Percentiles rank a stretch among this genome's conserved stretches.
Evolutionary conservation across 352 stramenopile species (phyloP).

Genomic region (Pythium biforme): DNA sequence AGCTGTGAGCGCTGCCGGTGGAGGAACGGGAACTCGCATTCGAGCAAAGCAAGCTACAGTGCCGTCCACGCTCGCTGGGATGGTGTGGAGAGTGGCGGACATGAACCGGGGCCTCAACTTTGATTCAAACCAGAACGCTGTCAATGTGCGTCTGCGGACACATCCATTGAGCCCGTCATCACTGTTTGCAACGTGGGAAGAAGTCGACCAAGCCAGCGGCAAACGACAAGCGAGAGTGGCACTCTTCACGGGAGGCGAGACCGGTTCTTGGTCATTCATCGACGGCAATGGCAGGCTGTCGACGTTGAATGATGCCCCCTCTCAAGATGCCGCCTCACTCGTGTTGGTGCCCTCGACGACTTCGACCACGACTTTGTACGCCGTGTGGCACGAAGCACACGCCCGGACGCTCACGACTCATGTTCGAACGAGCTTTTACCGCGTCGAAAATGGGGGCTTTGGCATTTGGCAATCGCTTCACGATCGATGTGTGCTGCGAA

Average conservation of each 20-base stretch:
- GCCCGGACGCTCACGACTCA: constrained; percentile 33
- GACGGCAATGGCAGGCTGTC: constrained; percentile 41
- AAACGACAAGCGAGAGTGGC: constrained; percentile 50
- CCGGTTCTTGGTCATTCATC: constrained; percentile 37
- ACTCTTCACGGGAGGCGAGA: constrained; percentile 22
- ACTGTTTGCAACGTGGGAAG: constrained; percentile 56
- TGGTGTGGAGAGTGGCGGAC: constrained; percentile 41
- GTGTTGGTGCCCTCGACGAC: constrained; percentile 23
- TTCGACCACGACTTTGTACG: constrained; percentile 21
- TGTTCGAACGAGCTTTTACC: constrained; percentile 32
- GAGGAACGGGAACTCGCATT: constrained; percentile 25
- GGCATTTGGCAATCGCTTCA: constrained; percentile 52
- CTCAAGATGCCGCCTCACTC: constrained; percentile 30
- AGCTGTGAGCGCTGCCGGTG: constrained; percentile 11
- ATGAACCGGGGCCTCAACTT: constrained; percentile 42
- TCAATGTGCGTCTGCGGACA: constrained; percentile 41
- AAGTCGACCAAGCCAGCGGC: constrained; percentile 26
- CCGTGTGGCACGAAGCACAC: constrained; percentile 49
- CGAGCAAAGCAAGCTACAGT: constrained; percentile 26
- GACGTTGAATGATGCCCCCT: constrained; percentile 39
- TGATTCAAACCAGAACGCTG: constrained; percentile 34
- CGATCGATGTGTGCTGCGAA: constrained; percentile 46
- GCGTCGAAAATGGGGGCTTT: not conserved
- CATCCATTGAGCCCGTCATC: constrained; percentile 17
- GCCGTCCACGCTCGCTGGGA: not conserved